Evolutionary conservation across 768 basidiomycete genomes (phyloP).

Genomic region (Aureoboletus auriporus): DNA sequence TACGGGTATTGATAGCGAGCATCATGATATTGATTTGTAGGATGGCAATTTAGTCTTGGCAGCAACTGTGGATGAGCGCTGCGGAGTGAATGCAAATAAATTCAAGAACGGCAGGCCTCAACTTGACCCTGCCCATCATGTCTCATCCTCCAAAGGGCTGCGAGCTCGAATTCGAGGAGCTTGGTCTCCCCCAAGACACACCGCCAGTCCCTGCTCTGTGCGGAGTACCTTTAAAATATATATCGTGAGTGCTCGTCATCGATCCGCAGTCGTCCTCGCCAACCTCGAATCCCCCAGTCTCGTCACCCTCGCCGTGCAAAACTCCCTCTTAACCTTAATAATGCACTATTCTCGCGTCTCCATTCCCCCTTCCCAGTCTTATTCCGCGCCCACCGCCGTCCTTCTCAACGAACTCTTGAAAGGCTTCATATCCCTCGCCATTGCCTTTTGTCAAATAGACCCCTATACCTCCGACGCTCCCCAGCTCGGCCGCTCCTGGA

Average conservation of each 20-base stretch:
- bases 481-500: slow-evolving; percentile 36
- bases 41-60: slow-evolving; percentile 3
- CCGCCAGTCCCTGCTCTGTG: slow-evolving; percentile 51
- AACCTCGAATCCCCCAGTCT: slow-evolving; percentile 41
- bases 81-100: slow-evolving; percentile 16
- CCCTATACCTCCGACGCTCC: slow-evolving; percentile 27
- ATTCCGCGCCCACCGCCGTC: slow-evolving; percentile 93
- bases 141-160: slow-evolving; percentile 26
- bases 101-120: slow-evolving; percentile 6
- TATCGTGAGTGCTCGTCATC: slow-evolving; percentile 53
- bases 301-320: slow-evolving; percentile 87
- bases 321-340: slow-evolving; percentile 85
- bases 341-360: slow-evolving; percentile 96
- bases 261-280: slow-evolving; percentile 3
- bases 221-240: slow-evolving; percentile 74
- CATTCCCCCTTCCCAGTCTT: slow-evolving; percentile 66
- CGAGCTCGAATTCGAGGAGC: slow-evolving; percentile 43
- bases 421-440: slow-evolving; percentile 77
- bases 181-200: slow-evolving; percentile 37
- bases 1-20: slow-evolving; percentile 20
- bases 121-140: slow-evolving; percentile 25
- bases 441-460: slow-evolving; percentile 73
- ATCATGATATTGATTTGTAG: slow-evolving; percentile 14
- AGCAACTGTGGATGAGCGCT: slow-evolving; percentile 7
- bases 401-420: slow-evolving; percentile 93